Base-by-base conservation (phyloP, 345 rosid species). In the Atalantia buxifolia region DNA sequence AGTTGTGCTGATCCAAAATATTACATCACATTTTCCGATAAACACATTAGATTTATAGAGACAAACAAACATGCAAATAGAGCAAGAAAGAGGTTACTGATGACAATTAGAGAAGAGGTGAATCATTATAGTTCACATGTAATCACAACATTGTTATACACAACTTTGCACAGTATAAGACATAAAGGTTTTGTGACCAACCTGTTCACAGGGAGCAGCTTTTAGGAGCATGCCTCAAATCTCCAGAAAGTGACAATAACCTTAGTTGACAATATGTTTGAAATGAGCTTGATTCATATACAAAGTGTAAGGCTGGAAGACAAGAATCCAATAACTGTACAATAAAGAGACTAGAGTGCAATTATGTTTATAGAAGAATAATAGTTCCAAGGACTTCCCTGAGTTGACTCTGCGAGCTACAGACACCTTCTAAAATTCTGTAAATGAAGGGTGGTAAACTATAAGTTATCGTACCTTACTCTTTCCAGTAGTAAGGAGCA, bases 401-500 rank as follows among this genome's bases (percentile, higher is more conserved):
- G 16, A 76, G 59, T 16, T 48, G 71, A 66, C 27, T 12, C 36
- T 12, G 18, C 25, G 38, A 67, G 40, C 50, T 25, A 59, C 66
- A 6, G 22, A 21, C 72, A 33, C 56, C 40, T 69, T 21, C 65
- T 12, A 12, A 14, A 66, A 64, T 10, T 25, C 53, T 30, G 27
- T 8, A 6, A 76, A 18, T 22, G 45, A 19, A 19, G 27, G 77
- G 31, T 68, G 74, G 36, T 9, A 61, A 60, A 19, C 24, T 50
- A 77, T 66, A 55, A 35, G 63, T 56, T 38, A 59, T 65, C 28
- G 56, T 18, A 25, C 73, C 71, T 82, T 78, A 74, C 76, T 85
- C 87, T 68, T 69, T 82, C 86, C 86, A 81, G 22, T 62, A 59
- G 67, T 75, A 82, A 53, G 90, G 72, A 66, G 85, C 78, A 64